Percentiles rank a stretch among this genome's conserved stretches.
phyloP scores from a whole-genome alignment of 345 rosid genomes.

The Iberis pinnata region DNA sequence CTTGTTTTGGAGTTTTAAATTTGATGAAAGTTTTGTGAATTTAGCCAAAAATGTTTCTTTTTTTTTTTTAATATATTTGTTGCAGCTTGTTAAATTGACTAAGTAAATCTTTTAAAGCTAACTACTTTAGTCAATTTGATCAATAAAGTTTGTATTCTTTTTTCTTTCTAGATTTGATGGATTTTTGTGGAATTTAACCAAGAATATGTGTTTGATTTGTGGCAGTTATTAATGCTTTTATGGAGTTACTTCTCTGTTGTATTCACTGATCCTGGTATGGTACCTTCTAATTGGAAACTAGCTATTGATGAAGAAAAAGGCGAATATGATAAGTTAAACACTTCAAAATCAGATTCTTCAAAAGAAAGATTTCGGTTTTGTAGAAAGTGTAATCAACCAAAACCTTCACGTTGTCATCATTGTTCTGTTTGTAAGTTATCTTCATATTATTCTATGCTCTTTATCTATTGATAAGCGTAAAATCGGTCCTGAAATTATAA shows the following conservation, averaged over 20 bases:
- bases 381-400: slow-evolving; percentile 84
- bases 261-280: slow-evolving; percentile 86
- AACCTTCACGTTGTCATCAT: slow-evolving; percentile 96
- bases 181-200: too few species aligned
- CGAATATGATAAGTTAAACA: slow-evolving; percentile 70
- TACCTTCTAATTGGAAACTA: slow-evolving; percentile 95
- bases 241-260: slow-evolving; percentile 99
- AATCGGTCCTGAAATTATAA: slow-evolving; percentile 7
- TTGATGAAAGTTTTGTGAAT: slow-evolving; percentile 10
- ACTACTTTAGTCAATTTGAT: too few species aligned
- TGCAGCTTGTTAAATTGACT: too few species aligned
- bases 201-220: not conserved
- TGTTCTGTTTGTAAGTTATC: slow-evolving; percentile 97
- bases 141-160: too few species aligned
- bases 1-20: too few species aligned
- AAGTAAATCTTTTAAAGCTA: too few species aligned
- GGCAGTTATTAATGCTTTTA: slow-evolving; percentile 79
- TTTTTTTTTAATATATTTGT: too few species aligned
- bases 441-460: not conserved
- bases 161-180: too few species aligned
- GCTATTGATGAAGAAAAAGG: slow-evolving; percentile 77
- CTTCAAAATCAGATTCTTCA: slow-evolving; percentile 50
- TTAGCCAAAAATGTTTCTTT: not conserved
- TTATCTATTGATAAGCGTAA: not conserved
- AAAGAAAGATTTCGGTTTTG: slow-evolving; percentile 66